These are phyloP conservation scores for Cercospora berteroae DNA, from an alignment of 2,329 filamentous ascomycete species.

Conservation along the genomic window DNA sequence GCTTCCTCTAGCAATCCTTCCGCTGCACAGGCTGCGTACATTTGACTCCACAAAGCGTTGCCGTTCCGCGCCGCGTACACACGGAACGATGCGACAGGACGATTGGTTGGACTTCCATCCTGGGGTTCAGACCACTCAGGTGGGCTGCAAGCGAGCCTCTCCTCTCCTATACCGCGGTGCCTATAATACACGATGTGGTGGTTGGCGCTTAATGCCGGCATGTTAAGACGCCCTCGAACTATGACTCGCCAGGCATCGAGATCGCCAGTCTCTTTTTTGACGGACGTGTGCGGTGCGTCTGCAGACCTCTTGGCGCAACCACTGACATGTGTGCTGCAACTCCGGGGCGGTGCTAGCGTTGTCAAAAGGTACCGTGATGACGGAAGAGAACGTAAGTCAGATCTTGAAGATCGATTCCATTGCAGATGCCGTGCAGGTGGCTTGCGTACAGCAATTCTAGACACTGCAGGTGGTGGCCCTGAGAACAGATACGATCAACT, in stretches of 20 bases:
- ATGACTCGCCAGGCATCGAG: neutral
- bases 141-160: neutral
- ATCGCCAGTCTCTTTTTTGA: neutral
- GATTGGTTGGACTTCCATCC: neutral
- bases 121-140: neutral
- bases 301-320: neutral
- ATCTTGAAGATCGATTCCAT: neutral
- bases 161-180: neutral
- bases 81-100: neutral
- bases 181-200: neutral
- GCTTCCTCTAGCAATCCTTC: neutral
- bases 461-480: neutral
- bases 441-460: neutral
- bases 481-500: neutral
- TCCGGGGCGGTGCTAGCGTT: conserved; percentile 3
- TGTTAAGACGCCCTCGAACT: neutral
- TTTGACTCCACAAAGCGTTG: neutral
- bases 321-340: neutral
- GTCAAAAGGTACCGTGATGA: neutral
- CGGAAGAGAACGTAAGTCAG: neutral
- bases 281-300: neutral
- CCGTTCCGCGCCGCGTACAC: neutral
- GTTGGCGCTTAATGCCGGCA: neutral
- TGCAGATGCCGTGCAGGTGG: neutral
- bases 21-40: neutral